Percentiles rank a stretch among this genome's conserved stretches.
phyloP scores from a whole-genome alignment of 2,329 filamentous ascomycete species.

The Metarhizium sp. region DNA sequence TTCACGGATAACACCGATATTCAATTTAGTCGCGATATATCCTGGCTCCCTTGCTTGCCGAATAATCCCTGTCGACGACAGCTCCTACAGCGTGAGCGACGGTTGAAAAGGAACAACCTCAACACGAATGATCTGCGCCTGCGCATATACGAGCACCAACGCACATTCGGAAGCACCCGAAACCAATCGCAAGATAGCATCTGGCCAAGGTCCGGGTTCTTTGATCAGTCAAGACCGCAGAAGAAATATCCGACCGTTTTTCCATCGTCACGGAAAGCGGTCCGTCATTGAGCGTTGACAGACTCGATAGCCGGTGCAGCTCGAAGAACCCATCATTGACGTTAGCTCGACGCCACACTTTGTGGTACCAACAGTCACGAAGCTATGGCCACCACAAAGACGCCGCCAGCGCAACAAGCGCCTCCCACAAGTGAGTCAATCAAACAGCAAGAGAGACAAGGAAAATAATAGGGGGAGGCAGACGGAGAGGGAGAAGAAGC shows the following conservation, averaged over 20 bases:
- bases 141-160: neutral
- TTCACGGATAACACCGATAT: too few species aligned
- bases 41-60: neutral
- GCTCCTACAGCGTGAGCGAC: neutral
- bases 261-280: neutral
- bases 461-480: neutral
- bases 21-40: neutral
- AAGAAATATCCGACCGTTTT: too few species aligned
- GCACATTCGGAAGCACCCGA: neutral
- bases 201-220: neutral
- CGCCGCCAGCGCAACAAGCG: conserved; percentile 6
- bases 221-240: neutral
- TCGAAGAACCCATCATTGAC: neutral
- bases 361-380: neutral
- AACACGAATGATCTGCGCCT: neutral
- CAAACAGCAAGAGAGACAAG: neutral
- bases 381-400: conserved; percentile 6
- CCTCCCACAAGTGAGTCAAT: conserved; percentile 6
- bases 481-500: too few species aligned
- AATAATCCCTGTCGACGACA: neutral
- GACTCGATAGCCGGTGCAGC: neutral
- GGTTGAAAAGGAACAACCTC: too few species aligned
- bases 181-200: neutral
- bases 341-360: neutral
- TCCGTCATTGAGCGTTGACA: neutral